Evolutionary conservation across 345 rosid genomes (phyloP), one percentile per base, ranked within the genome.

Genomic region (Sonneratia caseolaris): DNA sequence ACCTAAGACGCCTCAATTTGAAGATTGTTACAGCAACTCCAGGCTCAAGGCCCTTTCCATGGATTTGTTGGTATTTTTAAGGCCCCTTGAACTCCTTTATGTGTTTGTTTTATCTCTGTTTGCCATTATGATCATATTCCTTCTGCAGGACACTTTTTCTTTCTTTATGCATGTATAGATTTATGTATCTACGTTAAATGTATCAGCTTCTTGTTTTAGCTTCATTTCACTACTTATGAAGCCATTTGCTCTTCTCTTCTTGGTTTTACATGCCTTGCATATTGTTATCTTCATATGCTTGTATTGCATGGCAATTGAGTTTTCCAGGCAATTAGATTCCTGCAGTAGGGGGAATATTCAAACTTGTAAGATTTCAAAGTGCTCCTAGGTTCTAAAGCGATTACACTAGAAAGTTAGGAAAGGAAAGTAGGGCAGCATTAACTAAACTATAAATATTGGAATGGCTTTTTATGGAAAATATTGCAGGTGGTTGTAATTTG

Each of bases 21-120:
- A 82, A 27, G 82, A 80, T 42, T 79, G 79, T 35, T 78, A 81
- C 18, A 88, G 88, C 2, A 97, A 88, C 43, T 91, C 98, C 45
- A 77, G 82, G 76, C 85, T 94, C 0, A 97, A 94, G 72, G 83
- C 90, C 77, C 97, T 94, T 68, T 96, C 95, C 56, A 85, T 88
- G 87, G 98, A 91, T 74, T 66, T 94, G 70, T 79, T 94, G 97
- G 98, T 93, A 87, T 68, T 40, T 19, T 47, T 72, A 11, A 35
- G 49, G 72, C 65, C 64, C 66, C 27, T 62, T 62, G 66, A 62
- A 24, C 10, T 36, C 5, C 10, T 55, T 40, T 38, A 36, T 73
- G 27, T 37, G 38, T 32, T 2, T 70, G 47, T 37, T 42, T 5
- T 8, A 22, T 53, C n/a, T 18, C 18, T 53, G 37, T 27, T 43